phyloP scores from a whole-genome alignment of 495 filamentous ascomycete genomes.

The Daldinia bambusicola region DNA sequence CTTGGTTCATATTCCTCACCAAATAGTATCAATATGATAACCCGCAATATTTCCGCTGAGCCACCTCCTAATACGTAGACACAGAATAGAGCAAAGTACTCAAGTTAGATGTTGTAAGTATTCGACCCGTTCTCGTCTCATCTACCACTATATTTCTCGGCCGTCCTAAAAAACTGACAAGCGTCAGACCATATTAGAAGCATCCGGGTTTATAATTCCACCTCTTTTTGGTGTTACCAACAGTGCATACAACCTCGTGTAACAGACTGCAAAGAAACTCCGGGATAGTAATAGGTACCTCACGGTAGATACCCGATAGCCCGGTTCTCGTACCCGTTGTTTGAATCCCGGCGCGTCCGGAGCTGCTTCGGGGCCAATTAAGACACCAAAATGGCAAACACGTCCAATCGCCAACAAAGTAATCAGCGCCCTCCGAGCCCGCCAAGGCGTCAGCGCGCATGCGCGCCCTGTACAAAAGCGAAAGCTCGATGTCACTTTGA shows the following conservation, averaged over 20 bases:
- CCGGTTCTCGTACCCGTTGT: neutral
- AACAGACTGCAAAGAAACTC: neutral
- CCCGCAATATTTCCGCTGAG: constrained; percentile 27
- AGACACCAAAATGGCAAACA: constrained; percentile 9
- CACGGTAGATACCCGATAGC: neutral
- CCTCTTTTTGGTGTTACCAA: neutral
- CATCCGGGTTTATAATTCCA: constrained; percentile 2
- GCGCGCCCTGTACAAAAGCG: constrained; percentile 49
- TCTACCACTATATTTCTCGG: neutral
- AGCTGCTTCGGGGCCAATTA: constrained; percentile 14
- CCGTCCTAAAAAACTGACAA: neutral
- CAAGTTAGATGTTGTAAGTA: neutral
- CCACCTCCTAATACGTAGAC: constrained; percentile 16
- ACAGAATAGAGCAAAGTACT: neutral
- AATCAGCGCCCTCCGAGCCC: constrained; percentile 43
- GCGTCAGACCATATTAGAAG: neutral
- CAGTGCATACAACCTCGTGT: neutral
- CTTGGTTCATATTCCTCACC: neutral
- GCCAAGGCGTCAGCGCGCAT: constrained; percentile 48
- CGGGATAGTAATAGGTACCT: constrained; percentile 35
- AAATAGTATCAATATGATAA: neutral
- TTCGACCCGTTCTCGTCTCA: neutral
- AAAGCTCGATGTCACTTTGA: constrained; percentile 51
- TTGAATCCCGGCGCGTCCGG: constrained; percentile 8
- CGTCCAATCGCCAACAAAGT: constrained; percentile 15